phyloP scores from a whole-genome alignment of 73 alveolate species.

The Paramecium sonneborni region DNA sequence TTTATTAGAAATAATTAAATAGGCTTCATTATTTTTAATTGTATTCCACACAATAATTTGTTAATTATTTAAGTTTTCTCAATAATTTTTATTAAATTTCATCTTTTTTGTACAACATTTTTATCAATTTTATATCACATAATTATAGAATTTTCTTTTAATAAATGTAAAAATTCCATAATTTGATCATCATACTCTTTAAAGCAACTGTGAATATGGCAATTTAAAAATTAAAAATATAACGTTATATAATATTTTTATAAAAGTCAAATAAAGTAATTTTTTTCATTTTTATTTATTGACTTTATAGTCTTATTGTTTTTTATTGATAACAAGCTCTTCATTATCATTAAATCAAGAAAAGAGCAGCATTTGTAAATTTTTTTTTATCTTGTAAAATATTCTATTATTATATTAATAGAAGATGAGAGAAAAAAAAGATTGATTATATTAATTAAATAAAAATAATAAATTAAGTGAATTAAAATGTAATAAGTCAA shows the following conservation, averaged over 20 bases:
- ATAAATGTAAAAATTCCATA: conserved; percentile 74
- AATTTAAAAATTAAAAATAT: conserved; percentile 54
- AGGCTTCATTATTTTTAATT: background rate
- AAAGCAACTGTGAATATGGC: conserved; percentile 75
- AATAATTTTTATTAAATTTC: background rate
- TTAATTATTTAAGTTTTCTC: conserved; percentile 4
- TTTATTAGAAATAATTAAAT: background rate
- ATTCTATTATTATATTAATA: too few relatives aligned
- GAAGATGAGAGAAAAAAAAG: too few relatives aligned
- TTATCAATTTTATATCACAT: background rate
- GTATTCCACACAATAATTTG: background rate
- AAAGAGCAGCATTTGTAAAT: too few relatives aligned
- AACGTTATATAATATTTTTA: conserved; percentile 59
- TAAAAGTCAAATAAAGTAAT: too few relatives aligned
- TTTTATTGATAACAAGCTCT: too few relatives aligned
- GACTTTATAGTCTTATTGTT: too few relatives aligned
- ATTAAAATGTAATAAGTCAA: background rate
- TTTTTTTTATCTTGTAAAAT: too few relatives aligned
- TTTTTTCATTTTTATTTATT: too few relatives aligned
- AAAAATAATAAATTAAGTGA: background rate
- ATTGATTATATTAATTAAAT: background rate
- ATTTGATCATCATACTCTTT: conserved; percentile 76
- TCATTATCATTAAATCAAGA: too few relatives aligned
- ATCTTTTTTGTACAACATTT: conserved; percentile 43
- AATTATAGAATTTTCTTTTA: conserved; percentile 26